phyloP scores from a whole-genome alignment of 768 basidiomycete genomes.

The Collybiopsis luxurians region DNA sequence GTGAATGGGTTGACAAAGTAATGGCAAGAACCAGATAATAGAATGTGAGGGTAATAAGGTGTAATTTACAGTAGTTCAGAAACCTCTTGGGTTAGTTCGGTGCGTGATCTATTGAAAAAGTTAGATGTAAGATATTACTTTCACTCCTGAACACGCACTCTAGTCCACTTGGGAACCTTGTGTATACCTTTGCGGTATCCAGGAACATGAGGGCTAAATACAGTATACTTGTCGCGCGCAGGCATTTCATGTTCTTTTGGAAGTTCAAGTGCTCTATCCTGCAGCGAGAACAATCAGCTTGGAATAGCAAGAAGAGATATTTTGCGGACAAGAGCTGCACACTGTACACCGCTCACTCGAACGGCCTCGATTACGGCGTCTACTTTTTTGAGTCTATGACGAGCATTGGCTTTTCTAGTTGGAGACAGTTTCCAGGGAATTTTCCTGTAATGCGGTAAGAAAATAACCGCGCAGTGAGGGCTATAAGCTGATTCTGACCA shows the following conservation, averaged over 20 bases:
- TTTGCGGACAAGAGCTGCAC: constrained; percentile 66
- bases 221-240: constrained; percentile 92
- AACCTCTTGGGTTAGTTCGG: constrained; percentile 88
- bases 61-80: constrained; percentile 37
- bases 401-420: constrained; percentile 90
- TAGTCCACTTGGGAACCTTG: constrained; percentile 96
- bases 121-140: constrained; percentile 1
- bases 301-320: background rate
- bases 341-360: constrained; percentile 75
- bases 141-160: constrained; percentile 49
- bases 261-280: constrained; percentile 75
- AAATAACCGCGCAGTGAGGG: background rate
- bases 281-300: background rate
- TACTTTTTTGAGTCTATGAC: constrained; percentile 86
- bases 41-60: background rate
- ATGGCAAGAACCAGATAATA: constrained; percentile 1
- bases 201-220: constrained; percentile 64
- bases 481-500: constrained; percentile 48
- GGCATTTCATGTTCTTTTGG: constrained; percentile 95
- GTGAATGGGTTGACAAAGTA: constrained; percentile 3
- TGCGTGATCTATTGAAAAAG: constrained; percentile 62
- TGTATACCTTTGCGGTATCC: constrained; percentile 95
- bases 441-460: constrained; percentile 62
- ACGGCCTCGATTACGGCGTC: constrained; percentile 93
- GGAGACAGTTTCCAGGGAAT: constrained; percentile 89